Evolutionary conservation across 257 asterid species (phyloP), one percentile per base, ranked within the genome.

Genomic region (Nicotiana knightiana): DNA sequence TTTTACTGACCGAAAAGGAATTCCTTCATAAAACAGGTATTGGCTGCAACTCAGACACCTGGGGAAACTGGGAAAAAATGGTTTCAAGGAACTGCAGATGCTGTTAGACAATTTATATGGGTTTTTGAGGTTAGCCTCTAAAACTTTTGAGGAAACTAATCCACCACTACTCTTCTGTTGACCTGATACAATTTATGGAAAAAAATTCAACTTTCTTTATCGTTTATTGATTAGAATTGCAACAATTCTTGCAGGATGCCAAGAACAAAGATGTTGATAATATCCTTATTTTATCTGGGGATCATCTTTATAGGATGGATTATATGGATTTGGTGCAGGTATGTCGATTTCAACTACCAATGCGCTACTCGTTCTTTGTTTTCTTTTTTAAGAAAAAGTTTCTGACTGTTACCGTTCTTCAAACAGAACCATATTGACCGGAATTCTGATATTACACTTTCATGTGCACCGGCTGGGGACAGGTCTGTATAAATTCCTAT

Each of bases 41-140:
- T 96, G 85, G 99, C 99, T 17, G 99, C 99, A 5, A 96, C 98
- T 73, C 99, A 96, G 87, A 96, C 99, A 11, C 89, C 89, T 0
- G 99, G 99, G 51, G 99, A 95, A 91, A 85, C 90, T 3, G 99
- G 99, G 33, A 91, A 88, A 82, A 90, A 76, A 32, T 96, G 99
- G 99, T 96, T 96, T 82, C 98, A 96, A 83, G 99, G 99, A 64
- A 94, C 98, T 0, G 99, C 99, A 2, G 99, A 96, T 82, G 99
- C 99, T 37, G 99, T 96, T 83, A 93, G 99, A 91, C 92, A 91
- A 82, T 96, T 96, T 81, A 82, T 79, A 81, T 96, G 99, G 99
- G 35, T 96, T 67, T 96, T 96, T 85, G 99, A 96, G 97, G 99
- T 91, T 75, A 8, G 84, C 81, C 6, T 86, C 76, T 80, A 16